Conservation (phyloP, 2,329 filamentous ascomycete species). For the Diplodia seriata region DNA sequence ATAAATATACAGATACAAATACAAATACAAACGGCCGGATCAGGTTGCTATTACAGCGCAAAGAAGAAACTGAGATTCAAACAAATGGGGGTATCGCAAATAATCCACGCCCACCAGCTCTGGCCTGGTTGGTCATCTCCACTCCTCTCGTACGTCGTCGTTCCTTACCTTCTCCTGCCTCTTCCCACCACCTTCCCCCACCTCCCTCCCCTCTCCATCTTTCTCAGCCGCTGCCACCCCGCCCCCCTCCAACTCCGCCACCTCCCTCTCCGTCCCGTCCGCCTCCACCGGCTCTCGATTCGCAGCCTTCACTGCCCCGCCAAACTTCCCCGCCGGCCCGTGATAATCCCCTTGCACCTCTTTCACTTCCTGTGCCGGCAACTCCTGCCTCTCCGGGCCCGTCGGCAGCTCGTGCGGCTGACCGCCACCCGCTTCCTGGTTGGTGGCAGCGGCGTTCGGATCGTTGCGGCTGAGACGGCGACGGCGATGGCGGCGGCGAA, state of each 20-base stretch:
- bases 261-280: not conserved
- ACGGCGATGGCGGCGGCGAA: not conserved
- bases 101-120: too few relatives aligned
- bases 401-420: not conserved
- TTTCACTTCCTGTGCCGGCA: not conserved
- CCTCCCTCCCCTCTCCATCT: not conserved
- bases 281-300: not conserved
- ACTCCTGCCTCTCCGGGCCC: not conserved
- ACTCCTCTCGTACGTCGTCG: too few relatives aligned
- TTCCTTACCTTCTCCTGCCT: too few relatives aligned
- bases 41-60: not conserved
- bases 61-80: not conserved
- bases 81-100: too few relatives aligned
- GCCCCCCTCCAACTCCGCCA: not conserved
- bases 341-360: slow-evolving; percentile 2
- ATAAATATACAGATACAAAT: not conserved
- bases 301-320: not conserved
- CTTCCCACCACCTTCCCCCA: too few relatives aligned
- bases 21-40: too few relatives aligned
- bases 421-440: not conserved
- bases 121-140: too few relatives aligned
- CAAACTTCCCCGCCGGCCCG: not conserved
- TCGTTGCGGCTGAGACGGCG: not conserved
- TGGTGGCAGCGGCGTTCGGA: not conserved
- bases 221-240: not conserved